Evolutionary conservation across 352 stramenopile species (phyloP).

Genomic region (Phytophthora sp.): DNA sequence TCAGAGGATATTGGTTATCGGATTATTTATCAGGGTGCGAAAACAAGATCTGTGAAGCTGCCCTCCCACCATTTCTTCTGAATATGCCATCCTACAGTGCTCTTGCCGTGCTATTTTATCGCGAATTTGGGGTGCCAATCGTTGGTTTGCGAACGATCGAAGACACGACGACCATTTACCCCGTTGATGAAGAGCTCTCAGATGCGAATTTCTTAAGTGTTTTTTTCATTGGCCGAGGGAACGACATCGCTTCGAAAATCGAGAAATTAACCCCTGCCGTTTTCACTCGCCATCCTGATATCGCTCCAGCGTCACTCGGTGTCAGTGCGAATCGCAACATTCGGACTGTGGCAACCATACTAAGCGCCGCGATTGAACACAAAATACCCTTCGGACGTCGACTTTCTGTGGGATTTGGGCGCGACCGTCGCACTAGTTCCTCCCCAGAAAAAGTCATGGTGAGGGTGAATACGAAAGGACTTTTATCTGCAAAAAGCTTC

Average conservation of each 20-base stretch:
- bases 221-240: slow-evolving; percentile 62
- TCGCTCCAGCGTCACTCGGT: slow-evolving; percentile 46
- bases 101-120: slow-evolving; percentile 65
- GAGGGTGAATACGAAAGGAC: slow-evolving; percentile 2
- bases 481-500: slow-evolving; percentile 19
- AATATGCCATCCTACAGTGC: slow-evolving; percentile 53
- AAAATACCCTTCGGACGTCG: slow-evolving; percentile 38
- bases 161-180: slow-evolving; percentile 56
- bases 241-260: slow-evolving; percentile 59
- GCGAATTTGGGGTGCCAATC: slow-evolving; percentile 66
- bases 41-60: slow-evolving; percentile 66
- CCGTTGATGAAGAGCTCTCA: slow-evolving; percentile 50
- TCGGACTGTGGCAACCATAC: slow-evolving; percentile 43
- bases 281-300: slow-evolving; percentile 56
- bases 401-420: slow-evolving; percentile 29
- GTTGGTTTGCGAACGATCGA: slow-evolving; percentile 63
- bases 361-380: slow-evolving; percentile 37
- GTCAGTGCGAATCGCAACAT: slow-evolving; percentile 40
- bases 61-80: slow-evolving; percentile 57
- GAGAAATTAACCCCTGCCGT: slow-evolving; percentile 56
- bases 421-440: slow-evolving; percentile 25
- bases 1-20: slow-evolving; percentile 61
- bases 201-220: slow-evolving; percentile 64
- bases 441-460: slow-evolving; percentile 5
- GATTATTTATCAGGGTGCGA: slow-evolving; percentile 67